Conservation (phyloP, 2,329 filamentous ascomycete species). For the Phialemoniopsis sp. region DNA sequence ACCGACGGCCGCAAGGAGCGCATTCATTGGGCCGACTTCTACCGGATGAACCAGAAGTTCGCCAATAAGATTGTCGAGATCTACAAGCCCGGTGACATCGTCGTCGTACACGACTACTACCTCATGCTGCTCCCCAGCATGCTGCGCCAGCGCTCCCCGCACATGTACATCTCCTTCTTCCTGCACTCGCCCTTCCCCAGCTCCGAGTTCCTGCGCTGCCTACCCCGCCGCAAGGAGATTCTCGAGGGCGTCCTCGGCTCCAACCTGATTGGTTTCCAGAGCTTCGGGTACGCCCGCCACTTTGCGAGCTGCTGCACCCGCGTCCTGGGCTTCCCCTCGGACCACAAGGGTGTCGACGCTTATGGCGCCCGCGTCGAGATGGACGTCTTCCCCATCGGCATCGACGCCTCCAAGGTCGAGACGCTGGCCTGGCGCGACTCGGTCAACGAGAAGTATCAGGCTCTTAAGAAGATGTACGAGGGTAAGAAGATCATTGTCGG, state of each 20-base stretch:
- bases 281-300: conserved; percentile 90
- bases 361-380: conserved; percentile 87
- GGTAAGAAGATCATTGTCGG: conserved; percentile 95
- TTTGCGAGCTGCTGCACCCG: conserved; percentile 93
- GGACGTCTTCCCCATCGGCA: conserved; percentile 91
- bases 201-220: conserved; percentile 88
- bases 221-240: conserved; percentile 84
- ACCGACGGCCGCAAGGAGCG: conserved; percentile 79
- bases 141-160: conserved; percentile 78
- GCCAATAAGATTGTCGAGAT: conserved; percentile 82
- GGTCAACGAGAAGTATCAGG: conserved; percentile 67
- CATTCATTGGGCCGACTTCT: conserved; percentile 87
- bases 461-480: conserved; percentile 72
- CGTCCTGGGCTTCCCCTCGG: conserved; percentile 85
- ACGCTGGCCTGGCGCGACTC: conserved; percentile 67
- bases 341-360: conserved; percentile 78
- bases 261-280: conserved; percentile 94
- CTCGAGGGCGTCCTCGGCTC: conserved; percentile 85
- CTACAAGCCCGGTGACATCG: conserved; percentile 89
- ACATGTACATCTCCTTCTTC: conserved; percentile 93
- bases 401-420: conserved; percentile 79
- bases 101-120: conserved; percentile 93
- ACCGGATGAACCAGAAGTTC: conserved; percentile 88
- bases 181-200: conserved; percentile 93
- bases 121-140: conserved; percentile 85